Percentiles rank a stretch among this genome's conserved stretches.
Evolutionary conservation across 345 rosid genomes (phyloP).

Genomic region (Kandelia obovata): DNA sequence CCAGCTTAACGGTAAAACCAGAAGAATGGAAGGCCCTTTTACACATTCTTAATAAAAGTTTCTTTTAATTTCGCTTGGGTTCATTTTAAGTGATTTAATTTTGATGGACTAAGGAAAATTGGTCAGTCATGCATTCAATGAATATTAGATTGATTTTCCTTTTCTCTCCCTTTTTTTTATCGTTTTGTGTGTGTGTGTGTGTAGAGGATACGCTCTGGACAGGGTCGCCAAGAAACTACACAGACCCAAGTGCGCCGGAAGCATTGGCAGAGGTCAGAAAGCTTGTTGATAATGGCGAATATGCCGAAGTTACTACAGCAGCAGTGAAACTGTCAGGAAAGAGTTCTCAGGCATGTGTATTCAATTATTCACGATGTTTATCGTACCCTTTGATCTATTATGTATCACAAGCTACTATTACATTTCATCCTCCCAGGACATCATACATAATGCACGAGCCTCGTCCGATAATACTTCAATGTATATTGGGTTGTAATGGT

Average conservation of each 20-base stretch:
- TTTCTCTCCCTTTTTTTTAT: not conserved
- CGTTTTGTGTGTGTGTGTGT: not conserved
- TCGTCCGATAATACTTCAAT: too few relatives aligned
- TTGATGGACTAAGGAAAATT: too few relatives aligned
- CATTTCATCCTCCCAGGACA: too few relatives aligned
- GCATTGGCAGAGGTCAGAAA: slow-evolving; percentile 62
- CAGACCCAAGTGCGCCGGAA: slow-evolving; percentile 53
- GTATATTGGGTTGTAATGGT: too few relatives aligned
- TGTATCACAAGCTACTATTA: too few relatives aligned
- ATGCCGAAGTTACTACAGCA: slow-evolving; percentile 66
- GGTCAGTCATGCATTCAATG: not conserved
- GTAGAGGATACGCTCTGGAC: slow-evolving; percentile 94
- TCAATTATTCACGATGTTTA: slow-evolving; percentile 5
- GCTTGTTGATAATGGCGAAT: slow-evolving; percentile 59
- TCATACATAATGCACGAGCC: too few relatives aligned
- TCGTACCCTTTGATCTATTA: not conserved
- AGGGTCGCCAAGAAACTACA: slow-evolving; percentile 61
- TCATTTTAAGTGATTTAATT: too few relatives aligned
- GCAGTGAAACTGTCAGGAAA: slow-evolving; percentile 58
- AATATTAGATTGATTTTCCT: not conserved
- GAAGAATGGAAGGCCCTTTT: not conserved
- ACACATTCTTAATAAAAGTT: too few relatives aligned
- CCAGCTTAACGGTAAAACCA: slow-evolving; percentile 65
- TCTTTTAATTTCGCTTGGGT: not conserved
- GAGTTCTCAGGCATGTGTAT: slow-evolving; percentile 56